Evolutionary conservation across 192 early-diverging fungal genomes (phyloP), one percentile per base, ranked within the genome.

Genomic region (Linnemannia schmuckeri): DNA sequence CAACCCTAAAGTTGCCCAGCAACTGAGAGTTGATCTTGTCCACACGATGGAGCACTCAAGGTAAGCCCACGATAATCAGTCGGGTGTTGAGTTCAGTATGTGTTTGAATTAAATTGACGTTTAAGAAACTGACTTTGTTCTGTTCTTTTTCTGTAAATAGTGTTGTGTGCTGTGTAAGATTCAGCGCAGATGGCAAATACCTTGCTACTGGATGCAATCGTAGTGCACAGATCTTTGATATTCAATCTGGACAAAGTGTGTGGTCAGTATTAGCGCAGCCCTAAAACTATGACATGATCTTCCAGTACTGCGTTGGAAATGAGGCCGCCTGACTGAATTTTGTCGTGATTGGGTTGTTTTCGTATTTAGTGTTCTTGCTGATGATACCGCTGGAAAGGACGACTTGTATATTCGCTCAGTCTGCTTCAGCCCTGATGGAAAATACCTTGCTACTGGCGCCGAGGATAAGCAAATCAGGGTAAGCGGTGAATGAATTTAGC

Each of bases 351-450:
- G 22, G 2, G 4, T n/a, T 73, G 18, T 46, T 13, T 35, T 41
- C 69, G 22, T 69, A 3, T 42, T 52, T 87, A 97, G 94, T 83
- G 94, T 94, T 68, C 90, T 98, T 75, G 90, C 92, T 18, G 97
- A 97, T 88, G 94, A 96, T 71, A 93, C 88, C 57, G 93, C 92
- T 35, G 92, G 93, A 90, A 92, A 94, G 78, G 91, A 93, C 68
- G 98, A 99, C 89, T 90, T 99, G 71, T 99, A 99, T 79, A 97
- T 99, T 87, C 95, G 98, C 33, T 96, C 96, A 9, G 97, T 99
- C 54, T 96, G 96, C 90, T 99, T 99, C 83, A 97, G 95, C 80
- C 97, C 98, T 20, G 97, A 98, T 80, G 95, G 94, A 69, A 94
- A 95, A 76, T 95, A 90, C 75, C 91, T 99, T 37, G 98, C 97